phyloP scores from a whole-genome alignment of 805 yeast genomes.

The Candida ovalis region DNA sequence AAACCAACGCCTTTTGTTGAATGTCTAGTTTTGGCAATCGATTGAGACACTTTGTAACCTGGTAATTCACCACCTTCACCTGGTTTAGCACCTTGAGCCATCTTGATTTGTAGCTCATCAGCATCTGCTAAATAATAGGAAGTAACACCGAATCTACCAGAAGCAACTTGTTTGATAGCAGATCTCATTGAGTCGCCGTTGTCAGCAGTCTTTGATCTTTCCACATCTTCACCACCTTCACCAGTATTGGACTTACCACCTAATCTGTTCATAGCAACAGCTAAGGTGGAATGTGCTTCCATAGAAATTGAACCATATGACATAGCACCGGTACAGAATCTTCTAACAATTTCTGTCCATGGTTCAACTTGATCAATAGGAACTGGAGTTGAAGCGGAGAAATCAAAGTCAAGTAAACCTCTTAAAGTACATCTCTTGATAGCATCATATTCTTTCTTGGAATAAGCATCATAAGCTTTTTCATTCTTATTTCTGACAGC shows the following conservation, averaged over 20 bases:
- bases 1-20: slow-evolving; percentile 96
- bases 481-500: slow-evolving; percentile 98
- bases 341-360: slow-evolving; percentile 97
- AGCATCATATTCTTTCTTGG: slow-evolving; percentile 87
- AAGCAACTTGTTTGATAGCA: slow-evolving; percentile 97
- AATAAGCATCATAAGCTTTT: slow-evolving; percentile 84
- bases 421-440: slow-evolving; percentile 89
- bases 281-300: slow-evolving; percentile 97
- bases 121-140: slow-evolving; percentile 93
- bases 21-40: slow-evolving; percentile 92
- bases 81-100: slow-evolving; percentile 99
- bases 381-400: slow-evolving; percentile 61
- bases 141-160: slow-evolving; percentile 97
- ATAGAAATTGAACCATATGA: slow-evolving; percentile 97
- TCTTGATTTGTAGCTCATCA: slow-evolving; percentile 94
- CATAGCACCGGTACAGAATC: slow-evolving; percentile 99
- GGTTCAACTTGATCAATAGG: slow-evolving; percentile 99
- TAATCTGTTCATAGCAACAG: slow-evolving; percentile 96
- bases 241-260: slow-evolving; percentile 99
- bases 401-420: slow-evolving; percentile 91
- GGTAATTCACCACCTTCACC: slow-evolving; percentile 99
- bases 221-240: slow-evolving; percentile 99
- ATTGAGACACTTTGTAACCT: slow-evolving; percentile 83
- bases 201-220: slow-evolving; percentile 71
- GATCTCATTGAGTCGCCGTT: slow-evolving; percentile 98